These are phyloP conservation scores for Tolypocladium ovalisporum DNA, from an alignment of 2,329 filamentous ascomycete genomes.

Conservation along the genomic window DNA sequence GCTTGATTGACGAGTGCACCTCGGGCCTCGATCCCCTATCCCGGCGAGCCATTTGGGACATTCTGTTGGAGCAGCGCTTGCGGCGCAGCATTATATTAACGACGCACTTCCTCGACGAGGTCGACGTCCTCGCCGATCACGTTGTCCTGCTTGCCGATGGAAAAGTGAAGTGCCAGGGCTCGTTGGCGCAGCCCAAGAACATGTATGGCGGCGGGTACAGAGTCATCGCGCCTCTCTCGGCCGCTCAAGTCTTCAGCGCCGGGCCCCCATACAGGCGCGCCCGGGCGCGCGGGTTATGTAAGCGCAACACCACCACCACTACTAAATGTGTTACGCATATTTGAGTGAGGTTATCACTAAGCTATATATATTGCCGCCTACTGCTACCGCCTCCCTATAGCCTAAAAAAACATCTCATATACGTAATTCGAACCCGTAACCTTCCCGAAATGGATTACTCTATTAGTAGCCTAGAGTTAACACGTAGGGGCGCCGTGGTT, in stretches of 20 bases:
- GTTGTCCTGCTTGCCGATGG: conserved; percentile 57
- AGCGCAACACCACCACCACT: no score
- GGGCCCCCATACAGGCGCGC: no score
- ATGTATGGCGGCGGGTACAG: conserved; percentile 53
- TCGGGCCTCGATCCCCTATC: conserved; percentile 57
- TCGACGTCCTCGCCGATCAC: conserved; percentile 56
- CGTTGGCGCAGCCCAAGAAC: conserved; percentile 53
- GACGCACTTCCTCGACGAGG: conserved; percentile 62
- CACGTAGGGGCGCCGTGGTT: no score
- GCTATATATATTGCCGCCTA: no score
- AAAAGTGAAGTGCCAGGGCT: conserved; percentile 48
- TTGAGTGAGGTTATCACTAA: no score
- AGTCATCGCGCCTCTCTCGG: conserved; percentile 29
- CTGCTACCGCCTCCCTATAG: no score
- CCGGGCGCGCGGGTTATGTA: no score
- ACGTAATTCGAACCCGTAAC: no score
- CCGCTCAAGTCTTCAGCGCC: conserved; percentile 9
- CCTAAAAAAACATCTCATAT: no score
- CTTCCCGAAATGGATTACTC: no score
- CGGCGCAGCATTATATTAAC: conserved; percentile 54
- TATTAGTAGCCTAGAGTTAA: no score
- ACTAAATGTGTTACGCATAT: no score
- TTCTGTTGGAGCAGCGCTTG: conserved; percentile 51
- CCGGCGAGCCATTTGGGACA: conserved; percentile 59
- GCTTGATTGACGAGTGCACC: conserved; percentile 60